phyloP scores from a whole-genome alignment of 1,139 yeast species.

The Suzukiozyma palmioleophila region DNA sequence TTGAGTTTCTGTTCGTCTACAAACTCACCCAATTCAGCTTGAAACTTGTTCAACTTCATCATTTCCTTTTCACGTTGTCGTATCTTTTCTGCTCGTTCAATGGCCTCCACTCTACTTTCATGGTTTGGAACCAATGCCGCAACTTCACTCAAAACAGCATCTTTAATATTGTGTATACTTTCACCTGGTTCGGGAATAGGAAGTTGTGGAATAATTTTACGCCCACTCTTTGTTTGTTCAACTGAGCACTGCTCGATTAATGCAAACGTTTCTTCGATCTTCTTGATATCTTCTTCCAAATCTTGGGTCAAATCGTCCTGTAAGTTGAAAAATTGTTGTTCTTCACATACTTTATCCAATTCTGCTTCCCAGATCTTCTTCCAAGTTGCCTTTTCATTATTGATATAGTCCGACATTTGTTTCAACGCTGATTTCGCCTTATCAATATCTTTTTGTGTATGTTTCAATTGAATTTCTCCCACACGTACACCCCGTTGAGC shows the following conservation, averaged over 20 bases:
- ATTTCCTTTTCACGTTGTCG: constrained; percentile 69
- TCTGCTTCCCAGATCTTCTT: constrained; percentile 91
- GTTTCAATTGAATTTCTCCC: constrained; percentile 64
- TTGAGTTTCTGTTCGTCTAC: constrained; percentile 73
- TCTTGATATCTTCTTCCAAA: constrained; percentile 72
- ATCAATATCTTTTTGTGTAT: constrained; percentile 60
- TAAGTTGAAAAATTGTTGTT: constrained; percentile 84
- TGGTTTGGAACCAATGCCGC: constrained; percentile 78
- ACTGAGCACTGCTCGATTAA: constrained; percentile 78
- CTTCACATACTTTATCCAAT: constrained; percentile 85
- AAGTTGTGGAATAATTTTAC: constrained; percentile 35
- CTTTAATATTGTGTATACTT: constrained; percentile 62
- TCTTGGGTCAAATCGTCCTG: constrained; percentile 85
- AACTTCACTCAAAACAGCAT: constrained; percentile 78
- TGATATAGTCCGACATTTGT: constrained; percentile 57
- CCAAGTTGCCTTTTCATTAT: constrained; percentile 78
- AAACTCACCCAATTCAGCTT: constrained; percentile 83
- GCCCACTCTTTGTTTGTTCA: constrained; percentile 55
- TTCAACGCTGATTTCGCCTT: constrained; percentile 52
- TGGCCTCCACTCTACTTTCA: constrained; percentile 79
- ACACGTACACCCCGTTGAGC: constrained; percentile 90
- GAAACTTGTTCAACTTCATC: constrained; percentile 59
- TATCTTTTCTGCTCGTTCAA: constrained; percentile 77
- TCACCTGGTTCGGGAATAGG: constrained; percentile 64
- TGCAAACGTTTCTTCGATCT: constrained; percentile 76